Conservation (phyloP, 495 filamentous ascomycete species). For the Aspergillus coremiiformis region DNA sequence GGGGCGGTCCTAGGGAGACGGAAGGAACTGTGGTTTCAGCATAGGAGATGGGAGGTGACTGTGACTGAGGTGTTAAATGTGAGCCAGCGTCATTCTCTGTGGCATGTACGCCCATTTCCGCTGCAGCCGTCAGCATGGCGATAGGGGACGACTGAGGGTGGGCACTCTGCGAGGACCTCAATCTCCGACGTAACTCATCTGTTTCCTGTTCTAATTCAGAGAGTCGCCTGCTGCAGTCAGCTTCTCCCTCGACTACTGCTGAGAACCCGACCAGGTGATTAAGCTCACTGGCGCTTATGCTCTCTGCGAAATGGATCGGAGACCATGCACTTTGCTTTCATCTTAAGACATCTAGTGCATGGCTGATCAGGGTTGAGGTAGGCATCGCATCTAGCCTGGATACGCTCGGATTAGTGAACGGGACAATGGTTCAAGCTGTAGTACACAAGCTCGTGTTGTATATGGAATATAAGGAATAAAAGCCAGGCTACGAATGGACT, state of each 20-base stretch:
- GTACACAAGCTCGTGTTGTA: not conserved
- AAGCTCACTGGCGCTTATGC: slow-evolving; percentile 36
- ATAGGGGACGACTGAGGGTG: slow-evolving; percentile 23
- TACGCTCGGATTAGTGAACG: not conserved
- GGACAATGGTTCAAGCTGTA: not conserved
- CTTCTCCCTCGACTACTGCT: no score
- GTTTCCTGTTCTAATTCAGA: slow-evolving; percentile 34
- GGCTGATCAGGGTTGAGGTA: slow-evolving; percentile 26
- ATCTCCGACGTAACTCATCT: slow-evolving; percentile 29
- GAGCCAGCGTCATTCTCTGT: not conserved
- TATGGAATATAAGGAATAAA: not conserved
- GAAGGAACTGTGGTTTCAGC: slow-evolving; percentile 14
- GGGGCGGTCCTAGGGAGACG: not conserved
- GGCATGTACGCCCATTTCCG: slow-evolving; percentile 21
- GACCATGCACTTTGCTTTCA: slow-evolving; percentile 32
- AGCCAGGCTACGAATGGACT: not conserved
- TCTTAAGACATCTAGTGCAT: slow-evolving; percentile 33
- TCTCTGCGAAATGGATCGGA: slow-evolving; percentile 39
- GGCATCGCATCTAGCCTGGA: slow-evolving; percentile 38
- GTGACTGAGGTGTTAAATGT: slow-evolving; percentile 9
- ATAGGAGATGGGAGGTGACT: slow-evolving; percentile 11
- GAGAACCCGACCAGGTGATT: not conserved
- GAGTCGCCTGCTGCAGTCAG: slow-evolving; percentile 22
- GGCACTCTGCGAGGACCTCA: slow-evolving; percentile 19
- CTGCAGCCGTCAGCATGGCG: slow-evolving; percentile 24